Conservation (phyloP, 805 yeast species). For the Candida manassasensis region DNA sequence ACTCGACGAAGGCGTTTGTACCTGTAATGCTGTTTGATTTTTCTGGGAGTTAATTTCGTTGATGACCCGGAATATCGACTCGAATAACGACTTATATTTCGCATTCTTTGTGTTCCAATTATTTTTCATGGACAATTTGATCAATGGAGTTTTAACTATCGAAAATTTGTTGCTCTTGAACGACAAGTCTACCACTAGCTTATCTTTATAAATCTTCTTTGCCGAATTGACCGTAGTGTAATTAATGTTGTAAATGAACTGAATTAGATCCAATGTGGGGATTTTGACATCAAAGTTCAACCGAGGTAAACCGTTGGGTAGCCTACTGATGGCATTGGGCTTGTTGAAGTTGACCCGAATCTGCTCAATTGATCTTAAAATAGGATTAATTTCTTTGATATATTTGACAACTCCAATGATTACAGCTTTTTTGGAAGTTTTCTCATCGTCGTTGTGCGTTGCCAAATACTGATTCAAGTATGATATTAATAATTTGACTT, state of each 20-base stretch:
- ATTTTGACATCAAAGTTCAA: slow-evolving; percentile 30
- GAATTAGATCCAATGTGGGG: slow-evolving; percentile 26
- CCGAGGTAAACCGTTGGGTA: slow-evolving; percentile 28
- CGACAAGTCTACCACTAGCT: slow-evolving; percentile 22
- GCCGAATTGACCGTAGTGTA: slow-evolving; percentile 19
- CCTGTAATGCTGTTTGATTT: slow-evolving; percentile 4
- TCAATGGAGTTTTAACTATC: slow-evolving; percentile 15
- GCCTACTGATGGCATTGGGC: slow-evolving; percentile 9
- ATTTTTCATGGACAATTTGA: slow-evolving; percentile 30
- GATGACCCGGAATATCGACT: slow-evolving; percentile 26
- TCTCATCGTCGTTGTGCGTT: slow-evolving; percentile 1
- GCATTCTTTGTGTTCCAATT: slow-evolving; percentile 33
- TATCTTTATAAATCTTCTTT: slow-evolving; percentile 33
- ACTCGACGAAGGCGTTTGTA: slow-evolving; percentile 7
- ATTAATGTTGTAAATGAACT: slow-evolving; percentile 28
- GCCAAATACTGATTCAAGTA: slow-evolving; percentile 24
- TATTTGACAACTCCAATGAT: slow-evolving; percentile 32
- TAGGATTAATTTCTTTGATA: slow-evolving; percentile 27
- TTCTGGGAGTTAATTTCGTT: slow-evolving; percentile 15
- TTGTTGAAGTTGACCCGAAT: slow-evolving; percentile 14
- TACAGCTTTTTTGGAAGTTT: slow-evolving; percentile 9
- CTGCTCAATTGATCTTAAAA: slow-evolving; percentile 20
- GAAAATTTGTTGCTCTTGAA: slow-evolving; percentile 31
- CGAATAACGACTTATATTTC: slow-evolving; percentile 36
- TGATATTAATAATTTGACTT: slow-evolving; percentile 15